Evolutionary conservation across 352 stramenopile species (phyloP).

Genomic region (Globisporangium megalacanthum): DNA sequence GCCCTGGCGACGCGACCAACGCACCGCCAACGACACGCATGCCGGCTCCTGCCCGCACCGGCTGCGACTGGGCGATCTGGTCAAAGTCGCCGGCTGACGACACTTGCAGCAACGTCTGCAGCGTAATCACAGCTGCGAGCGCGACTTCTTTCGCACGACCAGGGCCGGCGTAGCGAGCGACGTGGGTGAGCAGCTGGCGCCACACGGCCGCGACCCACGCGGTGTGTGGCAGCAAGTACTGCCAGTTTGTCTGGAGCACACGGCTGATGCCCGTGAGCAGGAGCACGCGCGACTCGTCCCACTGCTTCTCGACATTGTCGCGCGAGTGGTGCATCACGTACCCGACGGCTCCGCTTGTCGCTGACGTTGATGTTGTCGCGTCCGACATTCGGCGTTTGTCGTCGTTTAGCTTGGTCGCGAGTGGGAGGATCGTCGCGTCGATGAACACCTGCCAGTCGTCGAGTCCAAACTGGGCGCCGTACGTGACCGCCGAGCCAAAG

Average conservation of each 20-base stretch:
- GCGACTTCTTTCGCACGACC: conserved; percentile 76
- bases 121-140: conserved; percentile 60
- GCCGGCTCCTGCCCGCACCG: conserved; percentile 74
- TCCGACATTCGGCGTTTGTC: conserved; percentile 9
- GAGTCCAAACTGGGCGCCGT: conserved; percentile 88
- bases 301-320: conserved; percentile 96
- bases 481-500: conserved; percentile 95
- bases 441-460: conserved; percentile 92
- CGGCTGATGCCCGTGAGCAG: conserved; percentile 92
- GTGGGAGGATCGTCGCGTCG: conserved; percentile 91
- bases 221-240: conserved; percentile 49
- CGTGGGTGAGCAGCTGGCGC: conserved; percentile 51
- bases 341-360: background rate
- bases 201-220: conserved; percentile 65
- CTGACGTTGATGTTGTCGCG: too few relatives aligned
- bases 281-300: conserved; percentile 94
- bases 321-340: conserved; percentile 94
- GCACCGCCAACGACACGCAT: conserved; percentile 90
- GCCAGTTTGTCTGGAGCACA: conserved; percentile 87
- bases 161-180: conserved; percentile 44
- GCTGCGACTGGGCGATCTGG: conserved; percentile 59
- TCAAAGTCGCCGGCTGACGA: conserved; percentile 69
- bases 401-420: conserved; percentile 65
- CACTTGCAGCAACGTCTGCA: conserved; percentile 82
- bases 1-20: conserved; percentile 30